Conservation (phyloP, 768 basidiomycete species). For the Suillus alpinus region DNA sequence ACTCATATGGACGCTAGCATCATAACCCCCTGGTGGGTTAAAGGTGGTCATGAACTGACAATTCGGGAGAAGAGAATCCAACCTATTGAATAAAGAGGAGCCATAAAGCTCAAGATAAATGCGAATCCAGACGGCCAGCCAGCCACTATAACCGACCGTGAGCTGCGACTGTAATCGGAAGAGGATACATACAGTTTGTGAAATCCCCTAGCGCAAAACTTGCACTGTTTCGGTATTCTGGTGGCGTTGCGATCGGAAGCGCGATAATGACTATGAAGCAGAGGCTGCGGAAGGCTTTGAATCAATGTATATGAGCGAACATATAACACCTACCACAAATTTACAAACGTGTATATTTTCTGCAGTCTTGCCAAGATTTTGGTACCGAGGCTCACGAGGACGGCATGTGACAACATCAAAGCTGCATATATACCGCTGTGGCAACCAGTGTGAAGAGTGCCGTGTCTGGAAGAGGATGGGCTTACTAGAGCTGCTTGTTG, state of each 20-base stretch:
- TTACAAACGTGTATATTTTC: not conserved
- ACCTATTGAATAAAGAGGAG: not conserved
- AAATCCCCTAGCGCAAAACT: not conserved
- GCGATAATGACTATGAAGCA: not conserved
- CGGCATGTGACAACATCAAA: not conserved
- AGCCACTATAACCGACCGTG: constrained; percentile 15
- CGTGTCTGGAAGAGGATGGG: constrained; percentile 35
- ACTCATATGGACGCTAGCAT: not conserved
- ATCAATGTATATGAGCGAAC: not conserved
- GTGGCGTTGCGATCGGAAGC: not conserved
- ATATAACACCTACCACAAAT: not conserved
- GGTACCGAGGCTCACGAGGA: not conserved
- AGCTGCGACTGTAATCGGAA: not conserved
- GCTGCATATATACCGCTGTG: not conserved
- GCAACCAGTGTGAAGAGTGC: constrained; percentile 30
- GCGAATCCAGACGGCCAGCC: not conserved
- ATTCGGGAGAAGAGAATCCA: not conserved
- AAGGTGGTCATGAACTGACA: constrained; percentile 18
- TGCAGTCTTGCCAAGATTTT: not conserved
- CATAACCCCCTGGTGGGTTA: not conserved
- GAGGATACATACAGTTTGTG: constrained; percentile 8
- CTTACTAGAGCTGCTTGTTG: constrained; percentile 43
- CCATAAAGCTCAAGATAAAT: not conserved
- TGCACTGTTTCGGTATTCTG: not conserved
- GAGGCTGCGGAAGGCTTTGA: not conserved